phyloP scores from a whole-genome alignment of 2,329 filamentous ascomycete genomes.

The Aspergillus uvarum region DNA sequence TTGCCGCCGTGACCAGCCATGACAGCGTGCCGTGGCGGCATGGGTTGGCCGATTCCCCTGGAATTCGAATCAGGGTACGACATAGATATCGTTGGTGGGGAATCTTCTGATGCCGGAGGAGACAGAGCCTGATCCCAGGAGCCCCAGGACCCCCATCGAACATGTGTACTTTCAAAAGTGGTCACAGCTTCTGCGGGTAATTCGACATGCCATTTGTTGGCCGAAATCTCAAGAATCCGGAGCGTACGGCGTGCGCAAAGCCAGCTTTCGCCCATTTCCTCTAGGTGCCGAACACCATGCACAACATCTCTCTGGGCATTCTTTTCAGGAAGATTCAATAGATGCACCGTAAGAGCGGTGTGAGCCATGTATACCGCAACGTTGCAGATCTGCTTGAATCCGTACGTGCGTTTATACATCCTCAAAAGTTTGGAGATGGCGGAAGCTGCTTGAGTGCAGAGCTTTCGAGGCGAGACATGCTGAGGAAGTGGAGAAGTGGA shows the following conservation, averaged over 20 bases:
- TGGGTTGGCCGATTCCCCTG: slow-evolving; percentile 15
- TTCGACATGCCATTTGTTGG: slow-evolving; percentile 85
- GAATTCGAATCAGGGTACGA: slow-evolving; percentile 22
- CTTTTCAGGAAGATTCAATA: slow-evolving; percentile 90
- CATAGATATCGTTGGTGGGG: slow-evolving; percentile 18
- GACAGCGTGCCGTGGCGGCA: slow-evolving; percentile 9
- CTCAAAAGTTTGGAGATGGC: slow-evolving; percentile 92
- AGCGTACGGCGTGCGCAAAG: slow-evolving; percentile 82
- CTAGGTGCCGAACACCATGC: slow-evolving; percentile 85
- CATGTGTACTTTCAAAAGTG: slow-evolving; percentile 74
- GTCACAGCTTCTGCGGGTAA: slow-evolving; percentile 78
- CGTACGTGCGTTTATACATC: slow-evolving; percentile 88
- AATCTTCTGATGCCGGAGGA: slow-evolving; percentile 30
- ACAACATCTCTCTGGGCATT: slow-evolving; percentile 85
- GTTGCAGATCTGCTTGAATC: slow-evolving; percentile 90
- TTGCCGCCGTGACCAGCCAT: slow-evolving; percentile 12
- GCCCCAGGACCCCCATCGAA: slow-evolving; percentile 72
- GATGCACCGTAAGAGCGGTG: slow-evolving; percentile 89
- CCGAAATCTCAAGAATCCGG: slow-evolving; percentile 78
- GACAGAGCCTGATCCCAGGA: slow-evolving; percentile 43
- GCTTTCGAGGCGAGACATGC: slow-evolving; percentile 84
- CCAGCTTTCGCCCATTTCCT: slow-evolving; percentile 96
- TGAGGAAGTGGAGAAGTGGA: slow-evolving; percentile 76
- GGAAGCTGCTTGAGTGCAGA: slow-evolving; percentile 85
- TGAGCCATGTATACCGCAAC: slow-evolving; percentile 95